These are phyloP conservation scores for Aspergillus hiratsukae DNA, from an alignment of 2,329 filamentous ascomycete species.

Conservation along the genomic window DNA sequence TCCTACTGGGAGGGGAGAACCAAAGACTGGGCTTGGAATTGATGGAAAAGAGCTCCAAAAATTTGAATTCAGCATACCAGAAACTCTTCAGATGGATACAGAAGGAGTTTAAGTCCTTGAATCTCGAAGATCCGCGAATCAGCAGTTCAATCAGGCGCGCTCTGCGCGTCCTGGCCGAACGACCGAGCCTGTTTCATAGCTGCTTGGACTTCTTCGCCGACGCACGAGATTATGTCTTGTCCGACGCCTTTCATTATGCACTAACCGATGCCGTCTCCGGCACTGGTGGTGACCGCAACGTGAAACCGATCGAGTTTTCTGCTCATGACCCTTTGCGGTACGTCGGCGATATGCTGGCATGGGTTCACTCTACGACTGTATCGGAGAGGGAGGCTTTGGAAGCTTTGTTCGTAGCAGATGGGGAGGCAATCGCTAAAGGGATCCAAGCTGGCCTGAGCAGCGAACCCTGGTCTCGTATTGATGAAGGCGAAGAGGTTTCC, in stretches of 20 bases:
- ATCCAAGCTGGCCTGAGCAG: constrained; percentile 75
- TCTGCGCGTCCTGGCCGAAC: constrained; percentile 79
- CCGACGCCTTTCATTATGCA: constrained; percentile 83
- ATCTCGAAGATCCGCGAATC: constrained; percentile 91
- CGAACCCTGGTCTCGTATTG: constrained; percentile 72
- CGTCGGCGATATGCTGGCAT: constrained; percentile 94
- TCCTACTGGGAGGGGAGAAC: constrained; percentile 83
- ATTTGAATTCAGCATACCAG: constrained; percentile 84
- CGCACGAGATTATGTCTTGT: constrained; percentile 77
- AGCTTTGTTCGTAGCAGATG: constrained; percentile 83
- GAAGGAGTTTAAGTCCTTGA: constrained; percentile 83
- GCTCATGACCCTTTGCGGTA: constrained; percentile 91
- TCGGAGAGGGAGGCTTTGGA: constrained; percentile 91
- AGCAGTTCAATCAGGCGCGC: constrained; percentile 78
- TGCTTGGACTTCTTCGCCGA: constrained; percentile 92
- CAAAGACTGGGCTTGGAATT: constrained; percentile 84
- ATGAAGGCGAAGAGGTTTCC: constrained; percentile 52
- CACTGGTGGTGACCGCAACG: constrained; percentile 55
- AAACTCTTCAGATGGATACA: constrained; percentile 96
- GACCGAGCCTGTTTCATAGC: constrained; percentile 85
- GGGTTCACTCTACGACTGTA: constrained; percentile 90
- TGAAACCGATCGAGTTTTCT: constrained; percentile 89
- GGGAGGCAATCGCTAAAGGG: constrained; percentile 78
- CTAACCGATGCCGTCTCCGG: constrained; percentile 67
- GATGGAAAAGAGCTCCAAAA: constrained; percentile 83